A percentile compares a stretch with the other conserved stretches of the same genome.
Evolutionary conservation across 2,329 filamentous ascomycete species (phyloP).

Genomic region (Ceratocystis cubensis): DNA sequence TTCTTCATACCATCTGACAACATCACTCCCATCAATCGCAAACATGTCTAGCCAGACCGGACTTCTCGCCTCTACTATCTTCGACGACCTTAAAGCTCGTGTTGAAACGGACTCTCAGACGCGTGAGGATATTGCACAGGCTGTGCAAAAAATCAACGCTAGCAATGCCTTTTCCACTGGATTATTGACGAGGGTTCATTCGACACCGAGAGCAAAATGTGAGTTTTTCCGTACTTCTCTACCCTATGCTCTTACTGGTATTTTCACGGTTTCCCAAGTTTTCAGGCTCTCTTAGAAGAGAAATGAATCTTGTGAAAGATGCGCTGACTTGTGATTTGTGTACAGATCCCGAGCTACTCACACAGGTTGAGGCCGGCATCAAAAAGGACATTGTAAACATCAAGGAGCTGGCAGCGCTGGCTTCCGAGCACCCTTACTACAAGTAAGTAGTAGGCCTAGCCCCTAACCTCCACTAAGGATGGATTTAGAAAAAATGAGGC

Average conservation of each 20-base stretch:
- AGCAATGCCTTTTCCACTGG: constrained; percentile 17
- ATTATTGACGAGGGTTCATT: constrained; percentile 50
- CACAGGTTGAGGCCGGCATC: constrained; percentile 59
- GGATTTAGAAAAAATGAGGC: not conserved
- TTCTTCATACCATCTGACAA: not conserved
- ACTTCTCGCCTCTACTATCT: constrained; percentile 16
- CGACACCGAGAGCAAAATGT: constrained; percentile 56
- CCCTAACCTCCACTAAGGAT: no score
- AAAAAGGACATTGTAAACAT: constrained; percentile 60
- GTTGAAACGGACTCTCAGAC: constrained; percentile 11
- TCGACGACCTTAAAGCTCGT: constrained; percentile 17
- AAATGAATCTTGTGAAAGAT: not conserved
- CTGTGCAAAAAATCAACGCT: constrained; percentile 15
- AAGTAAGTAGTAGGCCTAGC: constrained; percentile 43
- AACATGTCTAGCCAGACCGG: constrained; percentile 4
- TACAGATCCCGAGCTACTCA: constrained; percentile 55
- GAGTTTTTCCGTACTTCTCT: constrained; percentile 24
- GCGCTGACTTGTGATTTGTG: not conserved
- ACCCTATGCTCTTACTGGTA: no score
- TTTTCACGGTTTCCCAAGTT: no score
- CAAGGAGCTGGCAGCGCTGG: constrained; percentile 54
- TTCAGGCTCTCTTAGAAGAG: no score
- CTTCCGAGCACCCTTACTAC: constrained; percentile 88
- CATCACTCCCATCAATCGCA: not conserved
- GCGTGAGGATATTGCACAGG: constrained; percentile 11